Evolutionary conservation across 768 basidiomycete genomes (phyloP).

Genomic region (Panellus pusillus): DNA sequence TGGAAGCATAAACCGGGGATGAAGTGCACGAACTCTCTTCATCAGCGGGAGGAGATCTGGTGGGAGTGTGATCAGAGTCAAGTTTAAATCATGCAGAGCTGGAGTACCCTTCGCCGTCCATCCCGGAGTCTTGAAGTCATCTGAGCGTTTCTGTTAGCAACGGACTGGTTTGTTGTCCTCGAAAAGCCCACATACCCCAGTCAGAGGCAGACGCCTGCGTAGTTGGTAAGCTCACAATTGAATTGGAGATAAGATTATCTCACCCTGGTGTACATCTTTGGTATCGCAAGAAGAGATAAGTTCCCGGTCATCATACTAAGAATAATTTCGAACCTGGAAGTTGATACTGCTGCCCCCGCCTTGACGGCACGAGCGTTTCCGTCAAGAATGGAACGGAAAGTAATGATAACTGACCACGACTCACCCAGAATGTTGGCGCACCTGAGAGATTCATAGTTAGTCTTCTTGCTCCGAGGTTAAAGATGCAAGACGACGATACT

Average conservation of each 20-base stretch:
- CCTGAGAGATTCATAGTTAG: conserved; percentile 30
- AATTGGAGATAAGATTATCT: conserved; percentile 7
- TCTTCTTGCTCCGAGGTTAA: neutral
- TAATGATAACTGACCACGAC: conserved; percentile 2
- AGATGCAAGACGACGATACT: conserved; percentile 22
- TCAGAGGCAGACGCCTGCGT: conserved; percentile 66
- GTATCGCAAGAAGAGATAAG: neutral
- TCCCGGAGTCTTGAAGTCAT: conserved; percentile 71
- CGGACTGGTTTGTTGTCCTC: neutral
- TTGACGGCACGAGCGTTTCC: conserved; percentile 17
- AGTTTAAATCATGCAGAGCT: neutral
- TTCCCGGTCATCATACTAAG: neutral
- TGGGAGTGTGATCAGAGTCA: neutral
- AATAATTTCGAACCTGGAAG: conserved; percentile 50
- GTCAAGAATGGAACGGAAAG: neutral
- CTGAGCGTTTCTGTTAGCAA: conserved; percentile 34
- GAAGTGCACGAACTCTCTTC: conserved; percentile 50
- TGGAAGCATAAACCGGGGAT: neutral
- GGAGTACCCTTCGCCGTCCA: conserved; percentile 61
- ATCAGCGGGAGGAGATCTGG: conserved; percentile 68
- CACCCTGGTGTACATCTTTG: conserved; percentile 67
- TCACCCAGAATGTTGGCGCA: conserved; percentile 66
- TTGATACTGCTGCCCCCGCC: conserved; percentile 69
- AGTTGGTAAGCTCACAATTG: neutral
- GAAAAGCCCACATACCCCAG: conserved; percentile 47